Evolutionary conservation across 129 eudicot species (phyloP).

Genomic region (Arctium lappa): DNA sequence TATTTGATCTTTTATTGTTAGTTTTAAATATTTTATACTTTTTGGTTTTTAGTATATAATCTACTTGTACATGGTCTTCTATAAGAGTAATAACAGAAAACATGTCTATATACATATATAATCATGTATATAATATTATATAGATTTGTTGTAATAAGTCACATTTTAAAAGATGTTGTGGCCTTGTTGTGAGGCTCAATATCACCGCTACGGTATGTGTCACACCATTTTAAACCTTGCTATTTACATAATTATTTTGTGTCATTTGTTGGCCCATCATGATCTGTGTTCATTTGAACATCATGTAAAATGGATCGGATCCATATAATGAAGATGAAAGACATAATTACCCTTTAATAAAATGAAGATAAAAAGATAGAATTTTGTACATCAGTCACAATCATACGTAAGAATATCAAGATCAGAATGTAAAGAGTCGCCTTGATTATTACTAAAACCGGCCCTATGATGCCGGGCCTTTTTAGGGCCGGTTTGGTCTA

Average conservation of each 20-base stretch:
- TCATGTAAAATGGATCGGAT: neutral
- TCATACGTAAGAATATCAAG: neutral
- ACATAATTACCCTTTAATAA: neutral
- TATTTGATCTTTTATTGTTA: too few relatives aligned
- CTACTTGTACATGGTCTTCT: neutral
- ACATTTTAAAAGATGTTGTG: too few relatives aligned
- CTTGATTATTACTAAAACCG: neutral
- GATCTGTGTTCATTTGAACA: neutral
- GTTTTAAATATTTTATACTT: too few relatives aligned
- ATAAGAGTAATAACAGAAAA: too few relatives aligned
- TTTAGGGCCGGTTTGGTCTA: neutral
- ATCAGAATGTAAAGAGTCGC: neutral
- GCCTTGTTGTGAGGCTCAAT: neutral
- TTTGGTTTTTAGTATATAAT: neutral
- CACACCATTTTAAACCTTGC: neutral
- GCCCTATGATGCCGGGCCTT: neutral
- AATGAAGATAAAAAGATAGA: neutral
- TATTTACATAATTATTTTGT: neutral
- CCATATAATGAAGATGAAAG: neutral
- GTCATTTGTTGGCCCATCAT: neutral
- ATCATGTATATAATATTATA: too few relatives aligned
- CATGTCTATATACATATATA: too few relatives aligned
- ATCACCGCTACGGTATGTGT: too few relatives aligned
- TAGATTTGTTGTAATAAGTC: neutral
- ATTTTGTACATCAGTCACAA: neutral